Percentiles rank a stretch among this genome's conserved stretches.
Conservation (phyloP, 2,329 filamentous ascomycete species). For the Colletotrichum tropicicola region DNA sequence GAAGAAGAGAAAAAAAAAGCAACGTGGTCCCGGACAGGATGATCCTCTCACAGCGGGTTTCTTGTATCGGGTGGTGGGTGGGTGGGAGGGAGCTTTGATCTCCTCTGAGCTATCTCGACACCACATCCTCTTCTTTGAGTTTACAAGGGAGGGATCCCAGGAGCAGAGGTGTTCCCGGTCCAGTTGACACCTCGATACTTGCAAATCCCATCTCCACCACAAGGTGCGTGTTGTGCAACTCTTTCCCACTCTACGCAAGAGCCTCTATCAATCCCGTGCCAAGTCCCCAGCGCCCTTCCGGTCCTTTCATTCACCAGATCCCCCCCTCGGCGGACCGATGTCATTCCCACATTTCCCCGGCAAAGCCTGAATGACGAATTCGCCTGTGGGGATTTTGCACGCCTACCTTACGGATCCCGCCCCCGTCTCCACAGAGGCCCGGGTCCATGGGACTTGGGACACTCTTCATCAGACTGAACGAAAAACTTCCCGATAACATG, state of each 20-base stretch:
- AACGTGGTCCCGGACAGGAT: background rate
- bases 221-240: no score
- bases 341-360: background rate
- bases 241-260: background rate
- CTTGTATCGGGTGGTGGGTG: background rate
- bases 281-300: background rate
- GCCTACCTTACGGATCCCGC: background rate
- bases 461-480: background rate
- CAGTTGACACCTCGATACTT: slow-evolving; percentile 5
- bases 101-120: background rate
- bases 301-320: background rate
- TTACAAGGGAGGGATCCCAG: background rate
- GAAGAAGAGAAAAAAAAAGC: background rate
- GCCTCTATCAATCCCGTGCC: slow-evolving; percentile 4
- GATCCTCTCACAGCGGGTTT: background rate
- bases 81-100: slow-evolving; percentile 8
- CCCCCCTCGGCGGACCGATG: background rate
- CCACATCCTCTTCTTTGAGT: background rate
- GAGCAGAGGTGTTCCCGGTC: background rate
- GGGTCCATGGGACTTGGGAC: background rate
- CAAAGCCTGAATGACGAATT: background rate
- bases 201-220: background rate
- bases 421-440: background rate
- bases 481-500: background rate
- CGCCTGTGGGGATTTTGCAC: slow-evolving; percentile 1